Evolutionary conservation across 495 filamentous ascomycete genomes (phyloP).

Genomic region (Xylona heveae): DNA sequence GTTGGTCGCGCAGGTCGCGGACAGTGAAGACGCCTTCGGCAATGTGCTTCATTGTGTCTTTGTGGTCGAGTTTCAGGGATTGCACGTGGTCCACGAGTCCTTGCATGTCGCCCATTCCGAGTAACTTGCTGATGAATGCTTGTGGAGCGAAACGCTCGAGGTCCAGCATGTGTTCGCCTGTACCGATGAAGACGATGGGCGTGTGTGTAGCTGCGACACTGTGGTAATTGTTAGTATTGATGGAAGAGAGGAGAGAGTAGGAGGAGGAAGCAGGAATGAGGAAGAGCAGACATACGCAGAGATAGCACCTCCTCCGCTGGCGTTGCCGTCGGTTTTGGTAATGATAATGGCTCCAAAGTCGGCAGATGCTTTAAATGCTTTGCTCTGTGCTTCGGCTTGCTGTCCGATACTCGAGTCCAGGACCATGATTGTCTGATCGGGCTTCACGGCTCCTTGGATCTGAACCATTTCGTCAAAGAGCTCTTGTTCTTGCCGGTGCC

Average conservation of each 20-base stretch:
- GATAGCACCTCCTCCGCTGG: constrained; percentile 86
- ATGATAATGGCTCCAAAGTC: constrained; percentile 98
- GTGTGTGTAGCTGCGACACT: constrained; percentile 82
- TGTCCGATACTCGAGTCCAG: constrained; percentile 93
- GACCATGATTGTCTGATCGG: constrained; percentile 97
- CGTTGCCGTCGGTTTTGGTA: constrained; percentile 94
- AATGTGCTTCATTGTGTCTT: constrained; percentile 98
- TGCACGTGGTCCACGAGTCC: constrained; percentile 95
- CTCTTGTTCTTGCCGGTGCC: constrained; percentile 85
- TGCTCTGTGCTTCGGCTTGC: constrained; percentile 78
- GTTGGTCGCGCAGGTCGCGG: constrained; percentile 83
- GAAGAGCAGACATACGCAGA: constrained; percentile 35
- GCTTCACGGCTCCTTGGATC: constrained; percentile 76
- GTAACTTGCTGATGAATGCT: constrained; percentile 71
- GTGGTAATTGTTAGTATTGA: background rate
- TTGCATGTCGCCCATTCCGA: constrained; percentile 95
- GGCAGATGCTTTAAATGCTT: constrained; percentile 93
- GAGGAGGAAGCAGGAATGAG: background rate
- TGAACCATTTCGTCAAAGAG: constrained; percentile 97
- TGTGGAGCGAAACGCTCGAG: constrained; percentile 82
- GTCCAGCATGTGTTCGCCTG: constrained; percentile 91
- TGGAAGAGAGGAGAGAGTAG: background rate
- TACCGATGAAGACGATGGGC: constrained; percentile 93
- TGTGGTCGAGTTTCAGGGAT: constrained; percentile 86
- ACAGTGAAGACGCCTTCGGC: constrained; percentile 90